These are phyloP conservation scores for Apiotrichum sp. DNA, from an alignment of 1,284 basidiomycete species.

Conservation along the genomic window DNA sequence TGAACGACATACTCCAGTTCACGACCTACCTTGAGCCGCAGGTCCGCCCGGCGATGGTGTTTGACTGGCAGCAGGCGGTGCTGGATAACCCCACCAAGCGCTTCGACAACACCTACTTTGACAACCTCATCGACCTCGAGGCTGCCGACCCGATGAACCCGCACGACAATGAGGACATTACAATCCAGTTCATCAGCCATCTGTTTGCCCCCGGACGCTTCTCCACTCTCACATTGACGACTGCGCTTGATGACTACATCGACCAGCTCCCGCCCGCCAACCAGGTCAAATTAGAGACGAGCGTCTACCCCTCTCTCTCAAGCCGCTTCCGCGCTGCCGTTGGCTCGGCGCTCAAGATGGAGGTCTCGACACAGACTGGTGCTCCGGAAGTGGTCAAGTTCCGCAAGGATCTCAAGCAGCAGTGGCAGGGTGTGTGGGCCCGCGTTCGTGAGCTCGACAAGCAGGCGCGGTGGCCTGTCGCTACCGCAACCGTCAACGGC, in stretches of 20 bases:
- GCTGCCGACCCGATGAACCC: slow-evolving; percentile 52
- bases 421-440: slow-evolving; percentile 89
- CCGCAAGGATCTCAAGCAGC: slow-evolving; percentile 73
- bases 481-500: slow-evolving; percentile 19
- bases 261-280: slow-evolving; percentile 51
- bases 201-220: slow-evolving; percentile 81
- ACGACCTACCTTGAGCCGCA: slow-evolving; percentile 28
- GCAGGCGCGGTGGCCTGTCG: slow-evolving; percentile 72
- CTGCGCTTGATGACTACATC: slow-evolving; percentile 74
- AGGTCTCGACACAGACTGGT: slow-evolving; percentile 69
- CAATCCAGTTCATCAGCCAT: slow-evolving; percentile 70
- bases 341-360: slow-evolving; percentile 70
- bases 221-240: slow-evolving; percentile 68
- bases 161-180: slow-evolving; percentile 39
- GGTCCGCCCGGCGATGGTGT: slow-evolving; percentile 19
- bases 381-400: slow-evolving; percentile 69
- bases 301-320: slow-evolving; percentile 58
- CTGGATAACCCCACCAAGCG: slow-evolving; percentile 53
- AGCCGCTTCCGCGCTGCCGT: slow-evolving; percentile 78
- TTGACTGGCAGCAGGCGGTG: slow-evolving; percentile 32
- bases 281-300: slow-evolving; percentile 17
- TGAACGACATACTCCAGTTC: slow-evolving; percentile 38
- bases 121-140: slow-evolving; percentile 65
- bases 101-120: slow-evolving; percentile 76
- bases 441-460: slow-evolving; percentile 79